Percentiles rank a stretch among this genome's conserved stretches.
phyloP scores from a whole-genome alignment of 2,329 filamentous ascomycete species.

The Alternaria sp. region DNA sequence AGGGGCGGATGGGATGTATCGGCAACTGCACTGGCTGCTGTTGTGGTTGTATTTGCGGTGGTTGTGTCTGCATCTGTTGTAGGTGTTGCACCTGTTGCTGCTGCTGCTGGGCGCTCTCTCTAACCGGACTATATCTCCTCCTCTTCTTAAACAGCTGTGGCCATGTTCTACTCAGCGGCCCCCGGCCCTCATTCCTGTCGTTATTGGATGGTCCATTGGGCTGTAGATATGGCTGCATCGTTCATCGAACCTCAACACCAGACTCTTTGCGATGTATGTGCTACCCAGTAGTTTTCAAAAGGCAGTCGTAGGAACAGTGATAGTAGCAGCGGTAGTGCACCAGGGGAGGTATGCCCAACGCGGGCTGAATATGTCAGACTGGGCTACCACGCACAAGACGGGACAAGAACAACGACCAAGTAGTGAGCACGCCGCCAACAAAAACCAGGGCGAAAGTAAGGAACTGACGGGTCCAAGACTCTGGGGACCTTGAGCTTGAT shows the following conservation, averaged over 20 bases:
- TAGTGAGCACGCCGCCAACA: not conserved
- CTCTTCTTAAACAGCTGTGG: conserved; percentile 45
- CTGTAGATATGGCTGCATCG: conserved; percentile 34
- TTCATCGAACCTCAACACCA: conserved; percentile 15
- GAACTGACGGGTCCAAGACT: conserved; percentile 1
- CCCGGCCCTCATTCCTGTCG: conserved; percentile 31
- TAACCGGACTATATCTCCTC: conserved; percentile 41
- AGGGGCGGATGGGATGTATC: conserved; percentile 27
- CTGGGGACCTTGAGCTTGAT: conserved; percentile 19
- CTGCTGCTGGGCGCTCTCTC: conserved; percentile 37
- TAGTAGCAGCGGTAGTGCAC: not conserved
- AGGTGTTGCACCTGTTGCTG: conserved; percentile 5
- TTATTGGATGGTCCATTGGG: conserved; percentile 25
- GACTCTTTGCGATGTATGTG: not conserved
- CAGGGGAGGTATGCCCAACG: conserved; percentile 8
- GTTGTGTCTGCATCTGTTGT: conserved; percentile 9
- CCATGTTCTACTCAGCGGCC: conserved; percentile 42
- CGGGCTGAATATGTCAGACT: conserved; percentile 12
- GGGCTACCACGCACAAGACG: conserved; percentile 5
- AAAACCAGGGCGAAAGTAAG: not conserved
- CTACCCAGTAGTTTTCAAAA: not conserved
- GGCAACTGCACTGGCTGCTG: conserved; percentile 19
- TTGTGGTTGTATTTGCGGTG: conserved; percentile 12
- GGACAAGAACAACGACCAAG: conserved; percentile 5
- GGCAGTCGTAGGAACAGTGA: not conserved